Percentiles rank a stretch among this genome's conserved stretches.
Conservation (phyloP, 2,329 filamentous ascomycete species). For the Fusarium annulatum region DNA sequence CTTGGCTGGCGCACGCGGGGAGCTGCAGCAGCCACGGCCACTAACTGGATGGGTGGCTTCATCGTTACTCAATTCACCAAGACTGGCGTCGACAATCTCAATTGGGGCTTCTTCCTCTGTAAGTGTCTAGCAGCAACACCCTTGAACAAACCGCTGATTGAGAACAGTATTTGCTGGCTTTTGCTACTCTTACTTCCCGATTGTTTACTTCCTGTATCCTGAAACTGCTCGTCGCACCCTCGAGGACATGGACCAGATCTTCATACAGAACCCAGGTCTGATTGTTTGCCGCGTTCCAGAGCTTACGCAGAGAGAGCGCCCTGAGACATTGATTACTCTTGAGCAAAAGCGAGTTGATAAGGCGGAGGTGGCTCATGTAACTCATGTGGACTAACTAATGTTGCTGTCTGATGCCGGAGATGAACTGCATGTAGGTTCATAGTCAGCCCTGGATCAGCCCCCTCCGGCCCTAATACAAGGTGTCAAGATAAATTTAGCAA, state of each 20-base stretch:
- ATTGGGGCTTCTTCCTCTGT: not conserved
- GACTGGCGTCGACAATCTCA: not conserved
- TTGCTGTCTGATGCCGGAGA: not conserved
- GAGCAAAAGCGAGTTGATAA: not conserved
- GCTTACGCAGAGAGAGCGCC: not conserved
- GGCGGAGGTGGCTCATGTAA: not conserved
- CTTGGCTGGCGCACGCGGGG: not conserved
- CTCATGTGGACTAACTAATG: not conserved
- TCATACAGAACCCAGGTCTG: not conserved
- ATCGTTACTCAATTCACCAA: not conserved
- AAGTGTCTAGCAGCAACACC: fast-evolving
- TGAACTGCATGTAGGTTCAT: too few species aligned
- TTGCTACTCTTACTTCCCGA: not conserved
- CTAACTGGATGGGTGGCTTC: not conserved
- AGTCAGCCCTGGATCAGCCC: fast-evolving
- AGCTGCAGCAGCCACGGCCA: not conserved
- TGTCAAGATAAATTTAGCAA: too few species aligned
- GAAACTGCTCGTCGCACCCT: not conserved
- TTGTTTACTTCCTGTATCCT: not conserved
- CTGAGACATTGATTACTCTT: not conserved
- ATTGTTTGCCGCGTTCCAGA: not conserved
- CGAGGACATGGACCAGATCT: not conserved
- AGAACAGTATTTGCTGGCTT: not conserved
- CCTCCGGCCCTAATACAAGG: too few species aligned
- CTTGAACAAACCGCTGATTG: not conserved